phyloP scores from a whole-genome alignment of 306 rosid species.

The Sesbania bispinosa region DNA sequence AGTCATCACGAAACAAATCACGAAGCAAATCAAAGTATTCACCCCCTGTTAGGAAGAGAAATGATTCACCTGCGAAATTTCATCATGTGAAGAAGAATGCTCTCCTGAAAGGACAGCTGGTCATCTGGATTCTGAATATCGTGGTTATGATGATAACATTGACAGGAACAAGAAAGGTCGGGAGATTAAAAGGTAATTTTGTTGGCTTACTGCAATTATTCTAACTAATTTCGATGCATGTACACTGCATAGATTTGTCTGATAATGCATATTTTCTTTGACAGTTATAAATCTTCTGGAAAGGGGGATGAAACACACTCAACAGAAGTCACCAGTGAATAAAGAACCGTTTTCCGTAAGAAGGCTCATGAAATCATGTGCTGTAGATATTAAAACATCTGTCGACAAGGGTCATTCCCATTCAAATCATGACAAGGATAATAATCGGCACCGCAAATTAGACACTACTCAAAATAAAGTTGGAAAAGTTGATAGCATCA shows the following conservation, averaged over 20 bases:
- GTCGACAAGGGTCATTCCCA: conserved; percentile 45
- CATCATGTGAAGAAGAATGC: conserved; percentile 30
- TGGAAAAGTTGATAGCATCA: conserved; percentile 40
- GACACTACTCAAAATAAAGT: conserved; percentile 35
- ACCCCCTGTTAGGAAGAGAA: conserved; percentile 43
- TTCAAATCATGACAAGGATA: conserved; percentile 38
- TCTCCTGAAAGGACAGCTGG: conserved; percentile 48
- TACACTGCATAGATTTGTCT: conserved; percentile 23
- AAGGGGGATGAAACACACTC: conserved; percentile 38
- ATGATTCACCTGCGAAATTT: conserved; percentile 41
- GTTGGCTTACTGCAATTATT: conserved; percentile 20
- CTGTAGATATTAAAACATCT: conserved; percentile 41
- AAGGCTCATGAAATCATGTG: conserved; percentile 40
- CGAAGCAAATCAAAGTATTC: conserved; percentile 38
- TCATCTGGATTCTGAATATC: conserved; percentile 31
- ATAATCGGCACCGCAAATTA: conserved; percentile 31
- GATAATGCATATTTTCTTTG: conserved; percentile 29
- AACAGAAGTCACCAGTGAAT: conserved; percentile 39
- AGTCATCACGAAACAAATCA: conserved; percentile 40
- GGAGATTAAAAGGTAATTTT: conserved; percentile 46
- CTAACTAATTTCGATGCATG: conserved; percentile 1
- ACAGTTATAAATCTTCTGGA: conserved; percentile 50
- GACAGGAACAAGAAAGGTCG: conserved; percentile 40
- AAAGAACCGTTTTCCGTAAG: conserved; percentile 44
- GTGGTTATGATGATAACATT: conserved; percentile 32